A percentile compares a stretch with the other conserved stretches of the same genome.
phyloP scores from a whole-genome alignment of 2,329 filamentous ascomycete species.

The Monilinia fructicola region DNA sequence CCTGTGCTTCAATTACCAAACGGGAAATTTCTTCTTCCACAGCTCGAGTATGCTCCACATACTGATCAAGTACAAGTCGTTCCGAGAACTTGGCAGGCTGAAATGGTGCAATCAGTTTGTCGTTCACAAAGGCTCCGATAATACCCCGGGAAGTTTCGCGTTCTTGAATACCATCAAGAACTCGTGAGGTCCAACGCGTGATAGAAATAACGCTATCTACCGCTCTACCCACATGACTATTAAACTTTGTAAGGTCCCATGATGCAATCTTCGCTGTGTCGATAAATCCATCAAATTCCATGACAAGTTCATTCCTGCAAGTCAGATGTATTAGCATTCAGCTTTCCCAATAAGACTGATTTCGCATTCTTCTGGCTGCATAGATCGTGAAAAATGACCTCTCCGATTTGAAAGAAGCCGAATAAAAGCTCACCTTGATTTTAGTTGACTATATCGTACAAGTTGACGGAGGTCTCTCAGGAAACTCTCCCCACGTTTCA shows the following conservation, averaged over 20 bases:
- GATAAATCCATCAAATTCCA: constrained; percentile 76
- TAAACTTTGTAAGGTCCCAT: constrained; percentile 70
- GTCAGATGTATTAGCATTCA: constrained; percentile 11
- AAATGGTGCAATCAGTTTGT: constrained; percentile 59
- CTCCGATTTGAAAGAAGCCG: not conserved
- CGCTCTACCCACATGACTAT: constrained; percentile 70
- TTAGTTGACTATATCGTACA: constrained; percentile 68
- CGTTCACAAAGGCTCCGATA: constrained; percentile 47
- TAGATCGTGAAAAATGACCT: not conserved
- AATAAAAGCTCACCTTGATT: constrained; percentile 45
- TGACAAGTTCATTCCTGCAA: constrained; percentile 65
- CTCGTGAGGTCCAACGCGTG: constrained; percentile 70
- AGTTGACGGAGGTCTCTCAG: constrained; percentile 73
- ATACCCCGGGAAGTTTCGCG: constrained; percentile 34
- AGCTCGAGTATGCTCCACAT: constrained; percentile 68
- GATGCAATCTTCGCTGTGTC: constrained; percentile 64
- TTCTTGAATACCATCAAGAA: constrained; percentile 40
- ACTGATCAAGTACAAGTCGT: constrained; percentile 66
- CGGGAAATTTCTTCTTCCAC: constrained; percentile 67
- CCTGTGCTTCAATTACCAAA: constrained; percentile 70
- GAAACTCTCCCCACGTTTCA: constrained; percentile 73
- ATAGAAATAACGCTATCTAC: constrained; percentile 74
- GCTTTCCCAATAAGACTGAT: not conserved
- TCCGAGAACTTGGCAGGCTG: constrained; percentile 59
- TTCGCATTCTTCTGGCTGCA: not conserved